Conservation (phyloP, 202 grass and related monocot genomes). For the Zoysia matrella region DNA sequence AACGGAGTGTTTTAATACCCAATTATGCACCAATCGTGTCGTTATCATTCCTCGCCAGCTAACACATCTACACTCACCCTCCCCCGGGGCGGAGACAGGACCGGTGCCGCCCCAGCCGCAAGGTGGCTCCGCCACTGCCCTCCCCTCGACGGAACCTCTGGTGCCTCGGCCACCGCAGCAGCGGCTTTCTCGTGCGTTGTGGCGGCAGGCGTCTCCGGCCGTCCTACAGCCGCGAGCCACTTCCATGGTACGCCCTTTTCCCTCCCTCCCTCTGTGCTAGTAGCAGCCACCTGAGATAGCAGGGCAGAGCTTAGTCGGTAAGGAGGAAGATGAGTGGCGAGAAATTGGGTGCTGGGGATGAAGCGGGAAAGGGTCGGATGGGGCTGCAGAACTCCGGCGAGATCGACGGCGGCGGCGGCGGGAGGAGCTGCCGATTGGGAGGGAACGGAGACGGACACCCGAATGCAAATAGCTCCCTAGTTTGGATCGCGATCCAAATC, state of each 20-base stretch:
- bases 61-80: neutral
- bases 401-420: neutral
- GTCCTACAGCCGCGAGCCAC: neutral
- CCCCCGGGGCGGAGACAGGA: too few species aligned
- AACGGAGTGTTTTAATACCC: neutral
- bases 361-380: neutral
- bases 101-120: neutral
- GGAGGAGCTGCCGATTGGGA: neutral
- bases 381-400: neutral
- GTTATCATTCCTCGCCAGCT: neutral
- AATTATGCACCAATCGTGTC: neutral
- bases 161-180: neutral
- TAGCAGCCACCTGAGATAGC: neutral
- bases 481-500: neutral
- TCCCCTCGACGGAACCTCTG: neutral
- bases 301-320: neutral
- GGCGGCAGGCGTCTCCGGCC: neutral
- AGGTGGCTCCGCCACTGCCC: neutral
- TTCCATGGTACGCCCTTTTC: slow-evolving; percentile 36
- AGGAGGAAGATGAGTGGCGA: neutral
- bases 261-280: neutral
- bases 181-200: neutral
- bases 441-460: neutral
- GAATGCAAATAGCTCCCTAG: neutral
- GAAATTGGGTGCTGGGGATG: neutral